Evolutionary conservation across 208 protist species (phyloP).

Genomic region (Crithidia thermophila): DNA sequence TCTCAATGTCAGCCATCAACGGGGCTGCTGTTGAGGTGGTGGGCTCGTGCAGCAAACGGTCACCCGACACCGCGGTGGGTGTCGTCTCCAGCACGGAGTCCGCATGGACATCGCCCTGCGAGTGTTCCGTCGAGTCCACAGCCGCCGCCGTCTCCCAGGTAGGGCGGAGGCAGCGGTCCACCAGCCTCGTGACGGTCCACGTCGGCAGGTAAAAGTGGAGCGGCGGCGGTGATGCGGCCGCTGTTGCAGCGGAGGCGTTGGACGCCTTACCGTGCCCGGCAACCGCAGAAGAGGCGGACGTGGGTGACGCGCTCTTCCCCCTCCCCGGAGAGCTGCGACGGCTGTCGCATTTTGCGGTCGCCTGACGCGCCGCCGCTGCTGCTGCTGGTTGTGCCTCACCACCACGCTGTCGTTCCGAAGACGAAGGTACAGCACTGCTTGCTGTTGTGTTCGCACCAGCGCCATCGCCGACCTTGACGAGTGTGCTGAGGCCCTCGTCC

Average conservation of each 20-base stretch:
- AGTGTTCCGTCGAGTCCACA: neutral
- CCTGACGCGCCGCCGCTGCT: too few species aligned
- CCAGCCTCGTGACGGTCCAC: constrained; percentile 19
- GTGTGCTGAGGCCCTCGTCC: neutral
- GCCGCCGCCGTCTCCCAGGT: neutral
- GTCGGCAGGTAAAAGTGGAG: constrained; percentile 34
- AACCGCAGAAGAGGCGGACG: neutral
- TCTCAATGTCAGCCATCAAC: constrained; percentile 9
- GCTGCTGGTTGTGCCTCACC: too few species aligned
- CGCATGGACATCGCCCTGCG: too few species aligned
- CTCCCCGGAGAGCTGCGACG: too few species aligned
- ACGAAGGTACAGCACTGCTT: too few species aligned
- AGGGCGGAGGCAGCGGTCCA: constrained; percentile 22
- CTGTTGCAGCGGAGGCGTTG: neutral
- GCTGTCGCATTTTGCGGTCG: too few species aligned
- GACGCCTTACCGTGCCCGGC: neutral
- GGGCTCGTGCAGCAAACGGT: neutral
- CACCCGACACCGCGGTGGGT: neutral
- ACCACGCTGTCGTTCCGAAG: too few species aligned
- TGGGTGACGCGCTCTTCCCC: too few species aligned
- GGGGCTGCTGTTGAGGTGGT: neutral
- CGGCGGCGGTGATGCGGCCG: constrained; percentile 1
- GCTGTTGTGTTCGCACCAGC: too few species aligned
- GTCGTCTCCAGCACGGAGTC: neutral
- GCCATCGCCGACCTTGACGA: neutral